These are phyloP conservation scores for Amylocystis lapponica DNA, from an alignment of 768 basidiomycete genomes.

Conservation along the genomic window DNA sequence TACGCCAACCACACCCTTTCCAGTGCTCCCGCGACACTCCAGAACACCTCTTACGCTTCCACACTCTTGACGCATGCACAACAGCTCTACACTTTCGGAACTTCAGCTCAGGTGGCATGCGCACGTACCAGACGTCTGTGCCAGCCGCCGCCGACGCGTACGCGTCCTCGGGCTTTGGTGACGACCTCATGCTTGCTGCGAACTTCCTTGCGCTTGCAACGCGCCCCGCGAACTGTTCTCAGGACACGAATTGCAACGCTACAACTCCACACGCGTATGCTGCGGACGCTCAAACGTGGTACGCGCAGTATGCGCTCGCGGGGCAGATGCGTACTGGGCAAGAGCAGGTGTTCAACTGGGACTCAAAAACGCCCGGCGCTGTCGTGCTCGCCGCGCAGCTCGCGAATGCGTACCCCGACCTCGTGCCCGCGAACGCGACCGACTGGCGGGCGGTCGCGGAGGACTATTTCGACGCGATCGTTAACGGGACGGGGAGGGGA, in stretches of 20 bases:
- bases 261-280: slow-evolving; percentile 48
- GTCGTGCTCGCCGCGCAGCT: slow-evolving; percentile 74
- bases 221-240: not conserved
- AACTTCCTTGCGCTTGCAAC: slow-evolving; percentile 66
- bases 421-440: slow-evolving; percentile 42
- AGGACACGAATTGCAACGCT: slow-evolving; percentile 41
- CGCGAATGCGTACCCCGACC: slow-evolving; percentile 46
- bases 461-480: slow-evolving; percentile 65
- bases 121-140: slow-evolving; percentile 64
- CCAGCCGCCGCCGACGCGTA: slow-evolving; percentile 62
- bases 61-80: slow-evolving; percentile 69
- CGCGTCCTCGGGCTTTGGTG: slow-evolving; percentile 62
- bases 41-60: slow-evolving; percentile 66
- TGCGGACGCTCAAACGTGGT: slow-evolving; percentile 44
- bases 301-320: slow-evolving; percentile 47
- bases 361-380: slow-evolving; percentile 71
- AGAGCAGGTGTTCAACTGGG: slow-evolving; percentile 81
- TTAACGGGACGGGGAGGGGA: slow-evolving; percentile 50
- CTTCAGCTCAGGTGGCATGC: slow-evolving; percentile 57
- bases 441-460: slow-evolving; percentile 73
- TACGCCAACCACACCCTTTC: slow-evolving; percentile 61
- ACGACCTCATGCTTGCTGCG: slow-evolving; percentile 72
- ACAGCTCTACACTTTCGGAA: slow-evolving; percentile 71
- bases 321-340: slow-evolving; percentile 25
- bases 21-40: slow-evolving; percentile 56